Base-by-base conservation (phyloP, 2,329 filamentous ascomycete genomes). In the Fusarium denticulatum region DNA sequence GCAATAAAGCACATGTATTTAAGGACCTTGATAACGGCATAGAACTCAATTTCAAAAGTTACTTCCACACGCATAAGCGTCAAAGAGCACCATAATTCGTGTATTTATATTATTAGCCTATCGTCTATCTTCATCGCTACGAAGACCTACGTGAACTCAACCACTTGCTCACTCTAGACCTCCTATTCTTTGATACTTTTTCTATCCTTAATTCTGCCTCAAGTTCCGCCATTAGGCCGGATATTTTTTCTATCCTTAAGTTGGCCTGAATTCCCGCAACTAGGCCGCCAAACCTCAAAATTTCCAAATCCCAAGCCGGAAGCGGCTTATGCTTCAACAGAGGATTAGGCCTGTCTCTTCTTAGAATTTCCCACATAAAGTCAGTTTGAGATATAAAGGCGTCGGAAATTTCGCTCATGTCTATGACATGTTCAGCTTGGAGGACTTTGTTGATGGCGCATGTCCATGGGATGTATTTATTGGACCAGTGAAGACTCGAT, bases 401-500 rank as follows among this genome's bases (percentile, higher is more conserved):
- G 4, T 32, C 28, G 2, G 30, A 11, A 1, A 34, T 10, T 7
- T 30, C 14, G 12, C 6, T 42, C 58, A 60, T 55, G 5, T 55
- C 5, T 43, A 55, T 43, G n/a, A 42, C 12, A 36, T 60, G n/a
- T 11, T 43, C 1, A 9, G 37, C 30, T 15, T 55, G 7, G 3
- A 43, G 5, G 3, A 7, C 28, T 18, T 34, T 3, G 7, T 10
- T 42, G 8, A 60, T 36, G 24, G 58, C 47, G 4, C 6, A n/a
- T 6, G 58, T 55, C 58, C 28, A 60, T 10, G 57, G 26, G 6
- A 36, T n/a, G 2, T 18, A 47, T 20, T n/a, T 22, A 1, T 46
- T 0, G 0, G 5, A 22, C 39, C 39, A 24, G 5, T 26, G 3
- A 10, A 7, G 2, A 0, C 0, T n/a, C 18, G 2, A 7, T 9